Conservation (phyloP, 2,329 filamentous ascomycete species). For the Fusarium robinianum region DNA sequence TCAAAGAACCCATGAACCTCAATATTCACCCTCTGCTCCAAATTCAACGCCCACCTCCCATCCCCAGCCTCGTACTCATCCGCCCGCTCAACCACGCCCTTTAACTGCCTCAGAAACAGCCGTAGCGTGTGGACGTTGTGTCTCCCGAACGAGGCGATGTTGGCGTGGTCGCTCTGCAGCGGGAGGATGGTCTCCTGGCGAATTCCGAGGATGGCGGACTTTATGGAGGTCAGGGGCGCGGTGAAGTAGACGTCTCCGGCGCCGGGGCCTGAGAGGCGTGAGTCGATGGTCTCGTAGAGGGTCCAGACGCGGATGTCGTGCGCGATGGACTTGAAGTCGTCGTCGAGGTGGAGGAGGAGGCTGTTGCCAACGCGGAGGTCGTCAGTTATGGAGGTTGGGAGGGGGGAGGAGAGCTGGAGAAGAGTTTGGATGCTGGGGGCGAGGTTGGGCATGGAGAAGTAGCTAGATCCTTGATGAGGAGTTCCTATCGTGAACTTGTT, state of each 20-base stretch:
- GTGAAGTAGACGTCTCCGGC: conserved; percentile 58
- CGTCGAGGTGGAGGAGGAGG: conserved; percentile 54
- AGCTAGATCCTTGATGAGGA: conserved; percentile 66
- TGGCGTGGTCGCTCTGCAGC: conserved; percentile 58
- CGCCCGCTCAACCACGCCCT: conserved; percentile 40
- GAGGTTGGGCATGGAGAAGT: conserved; percentile 63
- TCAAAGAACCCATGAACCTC: conserved; percentile 65
- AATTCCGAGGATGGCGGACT: conserved; percentile 56
- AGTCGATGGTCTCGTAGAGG: conserved; percentile 66
- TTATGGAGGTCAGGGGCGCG: conserved; percentile 62
- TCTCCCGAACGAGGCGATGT: conserved; percentile 58
- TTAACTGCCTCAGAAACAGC: conserved; percentile 44
- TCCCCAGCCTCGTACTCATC: conserved; percentile 38
- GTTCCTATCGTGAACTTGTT: conserved; percentile 47
- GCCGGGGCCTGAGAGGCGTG: conserved; percentile 54
- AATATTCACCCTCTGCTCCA: conserved; percentile 59
- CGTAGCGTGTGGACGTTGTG: conserved; percentile 55
- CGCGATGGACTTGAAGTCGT: conserved; percentile 60
- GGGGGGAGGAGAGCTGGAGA: conserved; percentile 54
- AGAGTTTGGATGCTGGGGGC: conserved; percentile 57
- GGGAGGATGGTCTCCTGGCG: conserved; percentile 57
- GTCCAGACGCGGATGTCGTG: conserved; percentile 66
- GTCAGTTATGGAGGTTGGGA: conserved; percentile 55
- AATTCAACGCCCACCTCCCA: conserved; percentile 51
- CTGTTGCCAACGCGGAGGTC: conserved; percentile 56